These are phyloP conservation scores for Apiospora pterosperma DNA, from an alignment of 2,329 filamentous ascomycete species.

Conservation along the genomic window DNA sequence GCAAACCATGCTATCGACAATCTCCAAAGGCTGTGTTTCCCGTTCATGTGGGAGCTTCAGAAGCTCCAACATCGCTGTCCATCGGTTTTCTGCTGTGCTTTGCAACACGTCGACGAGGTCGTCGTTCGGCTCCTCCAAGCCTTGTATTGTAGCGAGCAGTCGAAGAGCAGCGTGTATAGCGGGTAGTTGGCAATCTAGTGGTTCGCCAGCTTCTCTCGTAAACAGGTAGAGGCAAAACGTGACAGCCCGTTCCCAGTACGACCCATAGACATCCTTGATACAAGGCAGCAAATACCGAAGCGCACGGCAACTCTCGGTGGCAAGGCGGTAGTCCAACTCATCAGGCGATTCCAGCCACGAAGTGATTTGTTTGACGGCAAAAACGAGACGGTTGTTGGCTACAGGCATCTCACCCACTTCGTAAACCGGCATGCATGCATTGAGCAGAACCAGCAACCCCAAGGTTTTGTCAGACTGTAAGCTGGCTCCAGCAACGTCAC, in stretches of 20 bases:
- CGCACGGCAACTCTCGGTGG: slow-evolving; percentile 51
- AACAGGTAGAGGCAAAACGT: slow-evolving; percentile 57
- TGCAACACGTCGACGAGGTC: slow-evolving; percentile 75
- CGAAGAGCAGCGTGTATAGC: slow-evolving; percentile 71
- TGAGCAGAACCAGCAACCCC: slow-evolving; percentile 49
- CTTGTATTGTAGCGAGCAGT: slow-evolving; percentile 61
- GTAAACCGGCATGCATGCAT: slow-evolving; percentile 50
- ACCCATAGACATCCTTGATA: slow-evolving; percentile 80
- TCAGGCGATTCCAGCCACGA: slow-evolving; percentile 61
- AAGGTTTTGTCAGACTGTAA: slow-evolving; percentile 41
- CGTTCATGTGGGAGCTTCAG: slow-evolving; percentile 50
- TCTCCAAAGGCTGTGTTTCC: slow-evolving; percentile 63
- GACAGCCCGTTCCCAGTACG: slow-evolving; percentile 73
- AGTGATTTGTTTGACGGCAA: slow-evolving; percentile 76
- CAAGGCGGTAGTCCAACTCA: slow-evolving; percentile 39
- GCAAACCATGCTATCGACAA: slow-evolving; percentile 72
- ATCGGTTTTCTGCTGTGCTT: slow-evolving; percentile 53
- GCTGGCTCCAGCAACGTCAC: slow-evolving; percentile 53
- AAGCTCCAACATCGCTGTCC: slow-evolving; percentile 57
- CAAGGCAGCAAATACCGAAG: slow-evolving; percentile 64
- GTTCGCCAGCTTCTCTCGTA: slow-evolving; percentile 41
- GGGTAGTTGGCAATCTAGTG: slow-evolving; percentile 50
- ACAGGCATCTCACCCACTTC: slow-evolving; percentile 51
- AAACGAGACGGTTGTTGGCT: slow-evolving; percentile 69
- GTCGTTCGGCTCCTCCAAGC: slow-evolving; percentile 73